These are phyloP conservation scores for Nephromyces sp. DNA, from an alignment of 169 alveolate species.

Conservation along the genomic window DNA sequence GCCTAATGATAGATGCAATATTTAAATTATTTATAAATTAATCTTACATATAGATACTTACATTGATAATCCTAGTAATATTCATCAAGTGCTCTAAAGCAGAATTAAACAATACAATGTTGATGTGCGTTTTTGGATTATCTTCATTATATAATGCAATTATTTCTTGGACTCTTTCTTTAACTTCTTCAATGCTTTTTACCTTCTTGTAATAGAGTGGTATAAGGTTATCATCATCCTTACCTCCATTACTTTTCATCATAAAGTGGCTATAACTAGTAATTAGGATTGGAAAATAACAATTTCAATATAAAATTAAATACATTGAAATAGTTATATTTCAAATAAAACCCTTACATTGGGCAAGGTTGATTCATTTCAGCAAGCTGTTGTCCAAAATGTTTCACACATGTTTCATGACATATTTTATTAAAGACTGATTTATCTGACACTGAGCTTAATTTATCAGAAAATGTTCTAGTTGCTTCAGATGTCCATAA, in stretches of 20 bases:
- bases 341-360: too few relatives aligned
- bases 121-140: slow-evolving; percentile 78
- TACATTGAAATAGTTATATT: too few relatives aligned
- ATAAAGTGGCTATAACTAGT: slow-evolving; percentile 63
- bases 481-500: slow-evolving; percentile 94
- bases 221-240: slow-evolving; percentile 62
- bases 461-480: slow-evolving; percentile 90
- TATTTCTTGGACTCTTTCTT: slow-evolving; percentile 66
- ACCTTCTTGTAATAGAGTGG: slow-evolving; percentile 66
- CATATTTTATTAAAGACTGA: slow-evolving; percentile 49
- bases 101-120: slow-evolving; percentile 90
- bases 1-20: neutral
- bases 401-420: slow-evolving; percentile 53
- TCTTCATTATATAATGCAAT: slow-evolving; percentile 78
- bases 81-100: slow-evolving; percentile 86
- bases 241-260: slow-evolving; percentile 60
- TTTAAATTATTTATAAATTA: slow-evolving; percentile 27
- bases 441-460: slow-evolving; percentile 79
- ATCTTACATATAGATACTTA: slow-evolving; percentile 63
- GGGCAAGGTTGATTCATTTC: too few relatives aligned
- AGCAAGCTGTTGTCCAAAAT: slow-evolving; percentile 57
- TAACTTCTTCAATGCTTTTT: slow-evolving; percentile 29
- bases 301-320: neutral
- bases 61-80: slow-evolving; percentile 77
- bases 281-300: neutral